Base-by-base conservation (phyloP, 2,329 filamentous ascomycete genomes). In the Pseudogymnoascus sp. region DNA sequence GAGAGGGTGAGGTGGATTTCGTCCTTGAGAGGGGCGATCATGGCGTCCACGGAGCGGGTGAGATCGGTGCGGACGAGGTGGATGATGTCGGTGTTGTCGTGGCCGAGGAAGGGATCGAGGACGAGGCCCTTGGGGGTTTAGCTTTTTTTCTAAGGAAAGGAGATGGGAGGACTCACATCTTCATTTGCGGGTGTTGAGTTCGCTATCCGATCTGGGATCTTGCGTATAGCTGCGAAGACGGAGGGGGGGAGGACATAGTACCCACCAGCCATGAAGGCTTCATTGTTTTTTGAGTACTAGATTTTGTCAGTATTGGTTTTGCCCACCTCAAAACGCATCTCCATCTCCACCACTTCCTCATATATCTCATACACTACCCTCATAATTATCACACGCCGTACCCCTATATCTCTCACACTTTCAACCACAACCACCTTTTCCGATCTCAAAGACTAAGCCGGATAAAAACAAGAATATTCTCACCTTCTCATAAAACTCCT, bases 71-170 rank as follows among this genome's bases (percentile, higher is more conserved):
- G 29, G 6, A 59, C 35, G 31, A 59, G 35, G 16, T 21, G 56
- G 56, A 59, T 59, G 6, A 59, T 59, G 56, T 59, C 56, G n/a
- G 31, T 38, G 56, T 59, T 59, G 56, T 59, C 56, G 56, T 35
- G 56, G 56, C 31, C 56, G 56, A 59, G 56, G 31, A 59, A 59
- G 29, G 56, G 56, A 3, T 38, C 35, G n/a, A 59, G 56, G 56
- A 59, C 35, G 29, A 59, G 56, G 31, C 21, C 21, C 50, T 59
- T 31, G 31, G 24, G 50, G 24, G 50, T 6, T 59, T 59, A 59
- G 50, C 3, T n/a, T 19, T 10, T 10, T 10, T 7, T 31, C 7
- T 4, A 26, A 10, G 14, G 5, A 3, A 14, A 53, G 11, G 16
- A 21, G n/a, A 3, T n/a, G 24, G 50, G 50, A 7, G 10, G 13